Base-by-base conservation (phyloP, 2,329 filamentous ascomycete species). In the Fusarium globosum region DNA sequence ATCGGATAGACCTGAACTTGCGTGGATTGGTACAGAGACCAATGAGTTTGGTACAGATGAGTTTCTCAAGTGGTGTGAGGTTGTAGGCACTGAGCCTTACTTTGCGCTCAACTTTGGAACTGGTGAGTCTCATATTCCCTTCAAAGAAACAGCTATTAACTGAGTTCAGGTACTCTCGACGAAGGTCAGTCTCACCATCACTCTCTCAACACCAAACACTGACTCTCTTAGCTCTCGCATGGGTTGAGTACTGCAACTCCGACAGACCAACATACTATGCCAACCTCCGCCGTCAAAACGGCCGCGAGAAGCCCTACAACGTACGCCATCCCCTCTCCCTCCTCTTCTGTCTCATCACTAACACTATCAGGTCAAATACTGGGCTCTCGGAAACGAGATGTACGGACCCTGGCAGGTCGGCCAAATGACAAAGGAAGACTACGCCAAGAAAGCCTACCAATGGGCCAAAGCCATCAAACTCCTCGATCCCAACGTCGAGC, bases 201-300 rank as follows among this genome's bases (percentile, higher is more conserved):
- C 1, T 0, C 10, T 28, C 28, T 26, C 14, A 28, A 23, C 15
- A 15, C n/a, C 41, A 58, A n/a, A 26, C 20, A 53, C 41, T 66
- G 15, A 39, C 30, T 58, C 26, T 0, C 1, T 8, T 10, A 81
- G 88, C 85, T 4, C 86, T 96, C 38, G 93, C 87, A 16, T 96
- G 94, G 94, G 86, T 96, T 26, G 94, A 96, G 80, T 96, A 96
- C 85, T 96, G 94, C 85, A 96, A 96, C 83, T 91, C 90, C 6
- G 89, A 88, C n/a, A 86, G 87, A 62, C 88, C 95, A 81, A 95
- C 92, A 15, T 88, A 96, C 85, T 96, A 94, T 80, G 94, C 94
- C 71, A 95, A 96, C 79, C 85, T 95, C 56, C 90, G 94, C 38
- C 88, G 94, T 18, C 87, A 92, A 76, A 92, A 96, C 82, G 94